Percentiles rank a stretch among this genome's conserved stretches.
Evolutionary conservation across 768 basidiomycete species (phyloP).

Genomic region (Imleria badia): DNA sequence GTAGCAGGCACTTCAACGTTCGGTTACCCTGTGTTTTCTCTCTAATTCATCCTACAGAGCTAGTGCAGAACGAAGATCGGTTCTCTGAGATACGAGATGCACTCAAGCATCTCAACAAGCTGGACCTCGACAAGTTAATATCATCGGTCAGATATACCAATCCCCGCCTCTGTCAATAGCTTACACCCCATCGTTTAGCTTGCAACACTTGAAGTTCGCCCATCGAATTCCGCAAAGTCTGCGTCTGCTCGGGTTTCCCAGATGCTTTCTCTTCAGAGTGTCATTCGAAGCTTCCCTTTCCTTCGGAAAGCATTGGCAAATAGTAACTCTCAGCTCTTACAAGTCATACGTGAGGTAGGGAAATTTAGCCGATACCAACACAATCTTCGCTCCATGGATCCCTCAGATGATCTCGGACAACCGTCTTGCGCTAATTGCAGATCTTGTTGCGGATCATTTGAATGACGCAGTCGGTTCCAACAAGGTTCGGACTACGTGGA

Average conservation of each 20-base stretch:
- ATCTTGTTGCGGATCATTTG: conserved; percentile 56
- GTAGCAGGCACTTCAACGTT: conserved; percentile 61
- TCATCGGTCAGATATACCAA: conserved; percentile 47
- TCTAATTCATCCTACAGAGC: conserved; percentile 44
- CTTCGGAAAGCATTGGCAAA: conserved; percentile 62
- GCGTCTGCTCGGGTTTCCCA: conserved; percentile 71
- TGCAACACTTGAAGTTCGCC: conserved; percentile 58
- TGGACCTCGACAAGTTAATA: conserved; percentile 89
- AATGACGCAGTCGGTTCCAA: conserved; percentile 67
- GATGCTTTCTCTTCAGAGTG: conserved; percentile 74
- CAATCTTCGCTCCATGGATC: neutral
- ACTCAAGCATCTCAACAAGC: conserved; percentile 67
- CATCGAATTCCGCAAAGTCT: conserved; percentile 53
- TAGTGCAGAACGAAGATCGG: conserved; percentile 73
- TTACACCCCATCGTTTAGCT: conserved; percentile 45
- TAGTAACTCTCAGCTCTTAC: conserved; percentile 57
- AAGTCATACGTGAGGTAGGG: conserved; percentile 58
- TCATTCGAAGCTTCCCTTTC: conserved; percentile 65
- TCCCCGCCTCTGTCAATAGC: neutral
- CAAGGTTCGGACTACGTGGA: conserved; percentile 46
- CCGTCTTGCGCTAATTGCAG: conserved; percentile 61
- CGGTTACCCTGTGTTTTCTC: neutral
- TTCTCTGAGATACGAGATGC: conserved; percentile 69
- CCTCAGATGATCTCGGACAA: conserved; percentile 73
- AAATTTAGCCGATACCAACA: neutral